Base-by-base conservation (phyloP, 257 asterid genomes). In the Sherardia arvensis region DNA sequence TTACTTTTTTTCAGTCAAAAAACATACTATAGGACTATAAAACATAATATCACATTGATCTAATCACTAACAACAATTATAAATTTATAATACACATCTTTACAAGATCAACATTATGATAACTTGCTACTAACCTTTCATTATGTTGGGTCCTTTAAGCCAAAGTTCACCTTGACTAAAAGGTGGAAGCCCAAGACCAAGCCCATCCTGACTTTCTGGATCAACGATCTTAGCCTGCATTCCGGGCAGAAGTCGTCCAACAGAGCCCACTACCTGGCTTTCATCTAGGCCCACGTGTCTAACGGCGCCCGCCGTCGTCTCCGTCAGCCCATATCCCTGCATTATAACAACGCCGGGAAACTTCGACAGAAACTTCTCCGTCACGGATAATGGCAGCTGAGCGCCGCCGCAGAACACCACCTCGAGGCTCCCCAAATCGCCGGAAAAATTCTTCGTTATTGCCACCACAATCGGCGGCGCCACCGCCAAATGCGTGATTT, bases 291-390 rank as follows among this genome's bases (percentile, higher is more conserved):
- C 69, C n/a, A 23, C 21, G 4, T 73, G 32, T 61, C 84, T 79
- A 53, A 66, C 61, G 51, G 62, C 63, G n/a, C 68, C 71, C 1
- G 84, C 91, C 4, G 60, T 65, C 9, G 87, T 75, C 69, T 87
- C 95, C 26, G 87, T 84, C 76, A 87, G 64, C 69, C 91, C 95
- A 72, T 82, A 87, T 68, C 83, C 91, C 95, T 84, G 91, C 58
- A 33, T 68, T 27, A 84, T 66, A 21, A 9, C 55, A 40, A 69
- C 69, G 7, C 61, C 33, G 1, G 83, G 82, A 43, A 82, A 87
- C 70, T 71, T 71, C 67, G 53, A 33, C 2, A 7, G 2, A 49
- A 87, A 84, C 20, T 61, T 76, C 48, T 62, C 66, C 7, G 76
- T 77, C 61, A 77, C 73, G 28, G 77, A 78, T 12, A 54, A 62